Base-by-base conservation (phyloP, 768 basidiomycete species). In the Plicaturopsis crispa region DNA sequence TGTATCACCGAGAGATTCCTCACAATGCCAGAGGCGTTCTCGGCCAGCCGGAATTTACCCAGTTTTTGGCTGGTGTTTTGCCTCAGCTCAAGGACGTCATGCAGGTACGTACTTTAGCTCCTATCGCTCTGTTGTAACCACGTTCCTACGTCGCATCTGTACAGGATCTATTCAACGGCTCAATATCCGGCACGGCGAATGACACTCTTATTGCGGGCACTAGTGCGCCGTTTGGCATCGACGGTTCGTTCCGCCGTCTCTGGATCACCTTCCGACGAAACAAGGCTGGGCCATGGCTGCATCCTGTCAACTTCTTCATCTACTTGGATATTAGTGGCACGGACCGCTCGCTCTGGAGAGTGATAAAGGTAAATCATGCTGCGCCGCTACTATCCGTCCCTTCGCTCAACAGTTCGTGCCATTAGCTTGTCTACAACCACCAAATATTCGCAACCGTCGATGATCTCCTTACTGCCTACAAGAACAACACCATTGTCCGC, bases 301-400 rank as follows among this genome's bases (percentile, higher is more conserved):
- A 72, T 35, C 70, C 75, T 7, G 50, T 78, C 14, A 65, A 67
- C 43, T 70, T 79, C 50, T 77, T 70, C 52, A 65, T 69, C 33
- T 80, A 80, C 46, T 48, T 79, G 41, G 78, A 80, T 46, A 43
- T 73, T 14, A 69, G 65, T 7, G 75, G 77, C 5, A 73, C 68
- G 1, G 75, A 80, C 45, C 46, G 67, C 0, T 49, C 60, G 2
- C 57, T 65, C 22, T 81, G 74, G 73, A 68, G 70, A 38, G 47
- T 70, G 16, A 54, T 76, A 31, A 73, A 73, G 59, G 74, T 70
- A n/a, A 0, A 48, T 35, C 10, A 21, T 36, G 0, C 16, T 31
- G 24, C 18, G 21, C 19, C 8, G 13, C 14, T 28, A n/a, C 32
- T 14, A 7, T 12, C 35, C 21, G 22, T 20, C 5, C 13, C 0